A percentile compares a stretch with the other conserved stretches of the same genome.
Evolutionary conservation across 805 yeast genomes (phyloP).

Genomic region (Priceomyces medius): DNA sequence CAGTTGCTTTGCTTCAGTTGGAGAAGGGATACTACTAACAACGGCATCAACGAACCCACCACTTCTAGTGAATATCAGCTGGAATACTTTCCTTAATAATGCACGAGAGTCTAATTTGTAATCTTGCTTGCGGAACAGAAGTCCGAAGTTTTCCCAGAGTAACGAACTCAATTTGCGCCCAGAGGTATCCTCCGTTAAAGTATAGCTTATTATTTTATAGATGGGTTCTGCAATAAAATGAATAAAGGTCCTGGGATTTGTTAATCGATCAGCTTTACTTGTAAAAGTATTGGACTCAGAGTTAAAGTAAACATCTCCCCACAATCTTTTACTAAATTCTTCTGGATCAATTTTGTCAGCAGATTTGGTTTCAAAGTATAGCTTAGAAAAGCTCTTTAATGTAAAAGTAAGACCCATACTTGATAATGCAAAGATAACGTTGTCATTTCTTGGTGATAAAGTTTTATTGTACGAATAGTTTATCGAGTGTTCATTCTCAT

Average conservation of each 20-base stretch:
- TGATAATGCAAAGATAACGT: slow-evolving; percentile 76
- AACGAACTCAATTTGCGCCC: slow-evolving; percentile 36
- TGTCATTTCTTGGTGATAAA: slow-evolving; percentile 61
- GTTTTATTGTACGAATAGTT: slow-evolving; percentile 25
- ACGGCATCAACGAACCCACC: slow-evolving; percentile 56
- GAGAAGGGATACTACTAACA: slow-evolving; percentile 27
- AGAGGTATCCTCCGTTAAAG: slow-evolving; percentile 52
- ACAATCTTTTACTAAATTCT: slow-evolving; percentile 54
- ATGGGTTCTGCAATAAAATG: slow-evolving; percentile 73
- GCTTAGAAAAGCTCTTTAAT: slow-evolving; percentile 58
- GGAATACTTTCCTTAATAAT: slow-evolving; percentile 54
- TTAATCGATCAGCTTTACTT: slow-evolving; percentile 22
- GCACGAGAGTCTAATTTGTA: slow-evolving; percentile 57
- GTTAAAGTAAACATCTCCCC: slow-evolving; percentile 74
- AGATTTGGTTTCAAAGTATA: slow-evolving; percentile 33
- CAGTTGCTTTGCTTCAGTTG: slow-evolving; percentile 4
- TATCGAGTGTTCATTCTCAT: slow-evolving; percentile 25
- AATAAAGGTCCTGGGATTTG: slow-evolving; percentile 49
- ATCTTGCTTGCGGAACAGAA: slow-evolving; percentile 38
- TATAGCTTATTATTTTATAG: slow-evolving; percentile 67
- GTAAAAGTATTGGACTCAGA: slow-evolving; percentile 45
- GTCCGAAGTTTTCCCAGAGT: slow-evolving; percentile 50
- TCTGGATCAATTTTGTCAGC: slow-evolving; percentile 18
- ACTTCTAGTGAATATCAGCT: slow-evolving; percentile 50
- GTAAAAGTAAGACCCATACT: slow-evolving; percentile 63